A percentile compares a stretch with the other conserved stretches of the same genome.
These are phyloP conservation scores for Zizania palustris DNA, from an alignment of 202 grass and related monocot genomes.

Conservation along the genomic window DNA sequence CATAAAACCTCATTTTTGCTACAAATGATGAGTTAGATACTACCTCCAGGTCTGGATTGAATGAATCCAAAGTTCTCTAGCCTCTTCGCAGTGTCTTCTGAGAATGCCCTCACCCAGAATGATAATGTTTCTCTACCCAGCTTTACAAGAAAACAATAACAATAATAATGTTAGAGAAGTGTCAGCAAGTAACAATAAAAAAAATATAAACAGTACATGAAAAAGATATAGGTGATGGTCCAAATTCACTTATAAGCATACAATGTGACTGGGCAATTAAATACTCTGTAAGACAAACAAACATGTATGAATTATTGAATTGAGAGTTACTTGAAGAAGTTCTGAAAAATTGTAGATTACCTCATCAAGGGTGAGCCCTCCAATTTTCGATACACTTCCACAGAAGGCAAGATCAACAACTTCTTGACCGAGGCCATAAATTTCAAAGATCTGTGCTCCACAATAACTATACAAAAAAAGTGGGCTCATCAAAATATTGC, in stretches of 20 bases:
- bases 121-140: slow-evolving; percentile 94
- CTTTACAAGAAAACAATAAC: slow-evolving; percentile 59
- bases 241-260: slow-evolving; percentile 5
- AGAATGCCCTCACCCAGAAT: slow-evolving; percentile 99
- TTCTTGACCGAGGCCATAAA: slow-evolving; percentile 98
- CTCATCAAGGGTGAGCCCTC: slow-evolving; percentile 95
- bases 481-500: slow-evolving; percentile 42
- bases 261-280: slow-evolving; percentile 1
- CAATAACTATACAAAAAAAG: slow-evolving; percentile 78
- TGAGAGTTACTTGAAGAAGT: slow-evolving; percentile 23
- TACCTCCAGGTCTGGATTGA: slow-evolving; percentile 99
- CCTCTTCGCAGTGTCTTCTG: slow-evolving; percentile 96
- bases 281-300: slow-evolving; percentile 26
- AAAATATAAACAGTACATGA: slow-evolving; percentile 37
- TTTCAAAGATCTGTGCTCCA: slow-evolving; percentile 99
- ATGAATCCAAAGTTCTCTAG: slow-evolving; percentile 99
- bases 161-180: slow-evolving; percentile 1
- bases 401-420: slow-evolving; percentile 93
- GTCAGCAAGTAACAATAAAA: slow-evolving; percentile 35
- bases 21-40: slow-evolving; percentile 28
- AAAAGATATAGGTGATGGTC: not conserved
- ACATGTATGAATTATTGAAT: slow-evolving; percentile 21
- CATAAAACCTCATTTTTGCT: slow-evolving; percentile 31
- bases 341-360: slow-evolving; percentile 49
- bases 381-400: slow-evolving; percentile 99